Percentiles rank a stretch among this genome's conserved stretches.
phyloP scores from a whole-genome alignment of 129 eudicot genomes.

The Scalesia atractyloides region DNA sequence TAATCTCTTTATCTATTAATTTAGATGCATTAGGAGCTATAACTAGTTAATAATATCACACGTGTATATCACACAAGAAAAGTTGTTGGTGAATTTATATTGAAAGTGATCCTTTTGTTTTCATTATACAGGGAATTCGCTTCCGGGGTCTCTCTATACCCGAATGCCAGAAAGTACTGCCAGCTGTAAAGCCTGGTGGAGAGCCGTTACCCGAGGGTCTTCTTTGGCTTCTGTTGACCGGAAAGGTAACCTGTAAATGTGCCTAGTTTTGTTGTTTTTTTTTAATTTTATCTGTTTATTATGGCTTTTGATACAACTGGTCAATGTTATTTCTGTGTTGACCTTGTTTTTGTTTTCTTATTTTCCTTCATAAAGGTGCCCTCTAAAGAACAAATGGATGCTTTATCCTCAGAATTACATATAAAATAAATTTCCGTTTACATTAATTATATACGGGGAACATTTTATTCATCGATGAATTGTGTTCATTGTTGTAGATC shows the following conservation, averaged over 20 bases:
- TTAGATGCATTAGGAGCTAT: neutral
- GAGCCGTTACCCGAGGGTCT: slow-evolving; percentile 94
- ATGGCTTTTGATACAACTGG: slow-evolving; percentile 1
- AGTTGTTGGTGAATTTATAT: slow-evolving; percentile 40
- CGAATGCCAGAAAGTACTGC: slow-evolving; percentile 81
- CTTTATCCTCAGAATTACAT: slow-evolving; percentile 71
- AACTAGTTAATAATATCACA: neutral
- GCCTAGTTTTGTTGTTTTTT: neutral
- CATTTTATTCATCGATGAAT: neutral
- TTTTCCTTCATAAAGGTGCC: slow-evolving; percentile 67
- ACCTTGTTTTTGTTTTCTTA: slow-evolving; percentile 14
- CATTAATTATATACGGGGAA: neutral
- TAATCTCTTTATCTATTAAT: neutral
- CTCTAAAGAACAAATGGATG: slow-evolving; percentile 84
- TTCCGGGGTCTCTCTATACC: slow-evolving; percentile 79
- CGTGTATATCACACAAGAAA: neutral
- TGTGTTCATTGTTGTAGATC: slow-evolving; percentile 59
- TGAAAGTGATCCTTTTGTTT: neutral
- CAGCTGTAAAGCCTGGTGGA: slow-evolving; percentile 77
- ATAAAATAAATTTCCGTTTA: neutral
- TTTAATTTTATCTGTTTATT: neutral
- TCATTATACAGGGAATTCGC: slow-evolving; percentile 62
- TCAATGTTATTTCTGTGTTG: slow-evolving; percentile 1
- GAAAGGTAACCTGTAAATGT: slow-evolving; percentile 49
- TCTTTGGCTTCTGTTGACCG: slow-evolving; percentile 89